Evolutionary conservation across 345 rosid species (phyloP).

Genomic region (Lenwebbia sp.): DNA sequence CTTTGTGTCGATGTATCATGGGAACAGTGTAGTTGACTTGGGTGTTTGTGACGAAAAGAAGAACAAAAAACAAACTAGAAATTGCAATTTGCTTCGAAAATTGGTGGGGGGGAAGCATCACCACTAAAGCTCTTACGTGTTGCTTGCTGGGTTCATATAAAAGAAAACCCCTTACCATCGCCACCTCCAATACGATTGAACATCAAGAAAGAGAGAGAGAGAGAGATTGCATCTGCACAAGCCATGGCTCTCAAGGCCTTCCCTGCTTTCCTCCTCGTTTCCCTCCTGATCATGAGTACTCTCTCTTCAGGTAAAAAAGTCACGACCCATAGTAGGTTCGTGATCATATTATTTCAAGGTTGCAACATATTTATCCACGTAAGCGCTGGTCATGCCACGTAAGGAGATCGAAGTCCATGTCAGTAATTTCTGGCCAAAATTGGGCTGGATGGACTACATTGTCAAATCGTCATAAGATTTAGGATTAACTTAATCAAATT

Average conservation of each 20-base stretch:
- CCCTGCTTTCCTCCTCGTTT: neutral
- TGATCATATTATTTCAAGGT: neutral
- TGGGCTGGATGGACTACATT: too few species aligned
- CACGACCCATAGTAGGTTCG: neutral
- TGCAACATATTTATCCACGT: neutral
- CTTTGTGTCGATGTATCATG: neutral
- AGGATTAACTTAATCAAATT: too few species aligned
- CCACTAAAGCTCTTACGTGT: neutral
- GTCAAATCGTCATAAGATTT: too few species aligned
- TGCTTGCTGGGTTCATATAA: neutral
- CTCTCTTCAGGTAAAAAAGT: neutral
- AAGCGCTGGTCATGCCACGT: rapidly evolving
- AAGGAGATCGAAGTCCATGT: too few species aligned
- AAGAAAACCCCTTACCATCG: neutral
- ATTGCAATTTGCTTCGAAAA: neutral
- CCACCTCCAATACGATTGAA: neutral
- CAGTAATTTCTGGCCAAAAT: too few species aligned
- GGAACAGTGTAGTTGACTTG: neutral
- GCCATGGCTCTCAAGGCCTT: neutral
- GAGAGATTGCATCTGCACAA: neutral
- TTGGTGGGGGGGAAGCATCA: neutral
- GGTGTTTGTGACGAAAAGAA: neutral
- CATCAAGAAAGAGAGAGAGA: neutral
- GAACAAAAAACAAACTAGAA: neutral
- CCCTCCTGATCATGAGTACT: neutral